Evolutionary conservation across 257 asterid genomes (phyloP).

Genomic region (Craterostigma plantagineum): DNA sequence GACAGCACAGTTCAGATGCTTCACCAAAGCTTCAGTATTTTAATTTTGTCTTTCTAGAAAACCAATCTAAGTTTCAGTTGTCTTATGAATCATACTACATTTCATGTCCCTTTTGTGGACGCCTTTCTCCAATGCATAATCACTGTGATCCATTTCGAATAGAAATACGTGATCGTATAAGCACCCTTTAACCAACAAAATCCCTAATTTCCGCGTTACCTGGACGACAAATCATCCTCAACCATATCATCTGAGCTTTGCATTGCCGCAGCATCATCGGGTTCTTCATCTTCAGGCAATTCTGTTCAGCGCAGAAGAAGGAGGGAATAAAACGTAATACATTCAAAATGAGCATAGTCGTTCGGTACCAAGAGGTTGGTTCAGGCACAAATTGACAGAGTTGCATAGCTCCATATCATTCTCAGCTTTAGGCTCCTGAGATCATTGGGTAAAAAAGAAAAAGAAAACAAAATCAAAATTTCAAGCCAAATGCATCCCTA

Average conservation of each 20-base stretch:
- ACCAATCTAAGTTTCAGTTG: too few species aligned
- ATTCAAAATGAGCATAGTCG: slow-evolving; percentile 1
- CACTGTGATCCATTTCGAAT: neutral
- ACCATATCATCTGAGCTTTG: slow-evolving; percentile 37
- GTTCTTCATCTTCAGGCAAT: slow-evolving; percentile 47
- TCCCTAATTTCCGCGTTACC: slow-evolving; percentile 33
- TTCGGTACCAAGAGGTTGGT: slow-evolving; percentile 57
- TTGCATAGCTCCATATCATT: slow-evolving; percentile 46
- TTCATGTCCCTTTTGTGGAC: too few species aligned
- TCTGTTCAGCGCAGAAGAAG: slow-evolving; percentile 15
- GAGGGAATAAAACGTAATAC: neutral
- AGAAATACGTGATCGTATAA: neutral
- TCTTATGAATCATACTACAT: too few species aligned
- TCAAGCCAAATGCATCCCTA: slow-evolving; percentile 7
- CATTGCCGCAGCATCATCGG: slow-evolving; percentile 47
- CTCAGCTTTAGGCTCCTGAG: slow-evolving; percentile 74
- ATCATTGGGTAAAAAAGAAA: slow-evolving; percentile 12
- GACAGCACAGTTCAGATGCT: too few species aligned
- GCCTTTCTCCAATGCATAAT: too few species aligned
- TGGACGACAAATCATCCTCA: slow-evolving; percentile 65
- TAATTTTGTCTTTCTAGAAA: too few species aligned
- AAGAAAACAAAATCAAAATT: too few species aligned
- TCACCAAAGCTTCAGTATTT: too few species aligned
- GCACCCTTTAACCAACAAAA: neutral
- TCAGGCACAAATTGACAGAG: slow-evolving; percentile 65